Base-by-base conservation (phyloP, 371 early-diverging fungal genomes). In the Haplosporangium sp. region DNA sequence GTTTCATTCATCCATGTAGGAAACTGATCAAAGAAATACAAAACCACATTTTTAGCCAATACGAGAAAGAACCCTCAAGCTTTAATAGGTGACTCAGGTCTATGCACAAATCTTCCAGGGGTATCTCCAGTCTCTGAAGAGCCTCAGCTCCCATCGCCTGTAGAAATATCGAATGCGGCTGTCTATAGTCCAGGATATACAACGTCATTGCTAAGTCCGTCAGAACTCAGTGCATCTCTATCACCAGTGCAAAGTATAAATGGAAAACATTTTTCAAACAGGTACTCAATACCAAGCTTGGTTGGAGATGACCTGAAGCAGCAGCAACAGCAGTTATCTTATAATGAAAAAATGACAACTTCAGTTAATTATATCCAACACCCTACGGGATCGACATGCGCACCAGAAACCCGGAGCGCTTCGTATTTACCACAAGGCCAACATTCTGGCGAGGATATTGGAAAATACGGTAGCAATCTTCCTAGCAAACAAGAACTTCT, bases 51-150 rank as follows among this genome's bases (percentile, higher is more conserved):
- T 53, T 55, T 53, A 59, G 71, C 71, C 3, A 50, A 53, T 2
- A 62, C 70, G 4, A 66, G 79, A 45, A 77, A 77, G 19, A 78
- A 78, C 37, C 79, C 79, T 8, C 79, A 78, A 58, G 79, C 79
- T 1, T 62, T 78, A 34, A 50, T 78, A 1, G 74, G 74, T 9
- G 74, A 78, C 52, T 58, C 67, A 34, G 60, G 55, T 13, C 69
- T 65, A 17, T 38, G 61, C 15, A 27, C 47, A n/a, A 69, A 52
- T 34, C 20, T 75, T 0, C 72, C 75, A 52, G 75, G 76, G 0
- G 66, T 76, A 8, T 72, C 47, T 42, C 82, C 75, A 40, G 48
- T n/a, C 5, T 45, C 72, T 13, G 40, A 63, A 2, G 15, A 8
- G 15, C 10, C 39, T 27, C 50, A 55, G 39, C 1, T 5, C 5